Percentiles rank a stretch among this genome's conserved stretches.
Conservation (phyloP, 1,284 basidiomycete genomes). For the Naganishia cerealis region DNA sequence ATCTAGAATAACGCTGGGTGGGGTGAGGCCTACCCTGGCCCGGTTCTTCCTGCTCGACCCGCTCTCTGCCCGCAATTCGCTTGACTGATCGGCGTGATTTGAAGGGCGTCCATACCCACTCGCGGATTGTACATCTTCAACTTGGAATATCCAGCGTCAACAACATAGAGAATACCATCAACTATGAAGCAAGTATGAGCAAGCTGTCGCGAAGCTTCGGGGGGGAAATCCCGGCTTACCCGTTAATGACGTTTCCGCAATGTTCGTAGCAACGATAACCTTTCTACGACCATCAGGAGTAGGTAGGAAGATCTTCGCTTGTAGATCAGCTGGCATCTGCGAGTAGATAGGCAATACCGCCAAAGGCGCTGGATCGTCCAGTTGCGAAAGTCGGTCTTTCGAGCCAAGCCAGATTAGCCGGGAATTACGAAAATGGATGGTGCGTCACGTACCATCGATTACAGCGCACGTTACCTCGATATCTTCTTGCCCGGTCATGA, state of each 20-base stretch:
- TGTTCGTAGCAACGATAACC: slow-evolving; percentile 97
- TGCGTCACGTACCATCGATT: slow-evolving; percentile 65
- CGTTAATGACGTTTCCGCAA: slow-evolving; percentile 95
- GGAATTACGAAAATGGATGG: slow-evolving; percentile 41
- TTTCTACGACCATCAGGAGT: slow-evolving; percentile 92
- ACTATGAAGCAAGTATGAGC: slow-evolving; percentile 58
- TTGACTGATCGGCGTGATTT: slow-evolving; percentile 97
- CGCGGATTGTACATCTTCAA: slow-evolving; percentile 98
- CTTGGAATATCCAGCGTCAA: slow-evolving; percentile 95
- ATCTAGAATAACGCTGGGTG: neutral
- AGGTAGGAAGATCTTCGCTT: slow-evolving; percentile 95
- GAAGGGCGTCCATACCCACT: slow-evolving; percentile 97
- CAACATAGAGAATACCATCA: slow-evolving; percentile 95
- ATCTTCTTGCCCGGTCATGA: slow-evolving; percentile 99
- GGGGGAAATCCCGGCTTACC: slow-evolving; percentile 56
- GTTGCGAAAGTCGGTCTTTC: slow-evolving; percentile 80
- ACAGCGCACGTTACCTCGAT: slow-evolving; percentile 94
- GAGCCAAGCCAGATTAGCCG: slow-evolving; percentile 42
- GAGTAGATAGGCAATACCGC: slow-evolving; percentile 96
- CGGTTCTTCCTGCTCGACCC: slow-evolving; percentile 93
- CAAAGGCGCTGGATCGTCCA: slow-evolving; percentile 83
- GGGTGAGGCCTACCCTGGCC: slow-evolving; percentile 68
- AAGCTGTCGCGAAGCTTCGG: neutral
- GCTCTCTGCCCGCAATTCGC: slow-evolving; percentile 95
- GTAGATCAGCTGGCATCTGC: slow-evolving; percentile 97